phyloP scores from a whole-genome alignment of 352 stramenopile species.

The Peronospora farinosa region DNA sequence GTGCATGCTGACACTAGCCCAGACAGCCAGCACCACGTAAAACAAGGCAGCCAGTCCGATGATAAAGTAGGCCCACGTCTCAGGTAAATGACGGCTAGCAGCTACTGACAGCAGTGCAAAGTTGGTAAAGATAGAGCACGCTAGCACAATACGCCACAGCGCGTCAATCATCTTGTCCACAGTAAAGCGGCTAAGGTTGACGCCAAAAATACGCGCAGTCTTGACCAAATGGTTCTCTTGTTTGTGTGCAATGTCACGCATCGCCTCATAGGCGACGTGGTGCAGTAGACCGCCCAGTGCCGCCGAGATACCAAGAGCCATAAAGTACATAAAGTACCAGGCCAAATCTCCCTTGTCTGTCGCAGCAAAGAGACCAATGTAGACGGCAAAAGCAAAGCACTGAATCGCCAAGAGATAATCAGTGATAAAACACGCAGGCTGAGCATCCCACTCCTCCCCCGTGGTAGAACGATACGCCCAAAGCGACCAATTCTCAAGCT shows the following conservation, averaged over 20 bases:
- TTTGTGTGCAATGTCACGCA: constrained; percentile 62
- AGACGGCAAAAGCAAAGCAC: constrained; percentile 76
- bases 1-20: constrained; percentile 80
- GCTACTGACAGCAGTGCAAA: constrained; percentile 76
- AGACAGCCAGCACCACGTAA: constrained; percentile 70
- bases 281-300: constrained; percentile 72
- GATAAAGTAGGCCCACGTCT: constrained; percentile 69
- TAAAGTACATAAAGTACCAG: constrained; percentile 86
- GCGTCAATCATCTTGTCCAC: constrained; percentile 70
- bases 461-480: constrained; percentile 70
- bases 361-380: constrained; percentile 66
- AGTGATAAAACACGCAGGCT: constrained; percentile 84
- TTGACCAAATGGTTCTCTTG: constrained; percentile 61
- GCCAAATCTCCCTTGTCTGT: constrained; percentile 42
- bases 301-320: constrained; percentile 74
- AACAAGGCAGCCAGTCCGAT: constrained; percentile 56
- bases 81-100: constrained; percentile 64
- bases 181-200: constrained; percentile 57
- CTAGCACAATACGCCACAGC: constrained; percentile 78
- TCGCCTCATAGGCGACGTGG: constrained; percentile 75
- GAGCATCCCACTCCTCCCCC: constrained; percentile 80
- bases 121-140: constrained; percentile 79
- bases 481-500: constrained; percentile 74
- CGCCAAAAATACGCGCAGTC: constrained; percentile 67
- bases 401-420: constrained; percentile 81